Conservation (phyloP, 139 green algal species). For the Parachlorella kessleri region DNA sequence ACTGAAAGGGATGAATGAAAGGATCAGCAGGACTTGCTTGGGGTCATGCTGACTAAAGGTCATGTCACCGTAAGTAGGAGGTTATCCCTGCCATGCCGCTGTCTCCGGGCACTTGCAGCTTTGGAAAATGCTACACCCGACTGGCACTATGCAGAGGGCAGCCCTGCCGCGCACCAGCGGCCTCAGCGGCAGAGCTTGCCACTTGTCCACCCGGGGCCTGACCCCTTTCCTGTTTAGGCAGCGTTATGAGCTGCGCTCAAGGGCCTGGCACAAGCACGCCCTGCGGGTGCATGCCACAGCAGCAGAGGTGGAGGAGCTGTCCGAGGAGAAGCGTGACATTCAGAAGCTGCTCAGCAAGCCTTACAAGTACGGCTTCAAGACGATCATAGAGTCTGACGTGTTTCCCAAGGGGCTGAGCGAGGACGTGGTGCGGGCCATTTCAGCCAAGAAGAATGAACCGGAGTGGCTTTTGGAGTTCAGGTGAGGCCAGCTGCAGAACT, state of each 20-base stretch:
- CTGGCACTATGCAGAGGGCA: too few relatives aligned
- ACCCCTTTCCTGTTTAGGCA: background rate
- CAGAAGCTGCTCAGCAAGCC: conserved; percentile 73
- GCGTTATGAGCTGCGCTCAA: background rate
- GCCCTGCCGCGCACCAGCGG: too few relatives aligned
- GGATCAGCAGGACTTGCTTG: too few relatives aligned
- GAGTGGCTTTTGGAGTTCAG: conserved; percentile 99
- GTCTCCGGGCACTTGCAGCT: too few relatives aligned
- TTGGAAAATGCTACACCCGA: too few relatives aligned
- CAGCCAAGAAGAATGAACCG: conserved; percentile 97
- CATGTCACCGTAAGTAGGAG: too few relatives aligned
- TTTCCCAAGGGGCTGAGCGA: conserved; percentile 90
- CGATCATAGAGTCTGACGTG: conserved; percentile 91
- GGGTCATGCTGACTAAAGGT: too few relatives aligned
- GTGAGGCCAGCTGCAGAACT: too few relatives aligned
- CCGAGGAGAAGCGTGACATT: conserved; percentile 69
- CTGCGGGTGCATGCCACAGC: conserved; percentile 10
- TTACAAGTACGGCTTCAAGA: conserved; percentile 97
- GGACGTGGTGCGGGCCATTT: conserved; percentile 96
- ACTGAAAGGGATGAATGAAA: too few relatives aligned
- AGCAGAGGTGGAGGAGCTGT: conserved; percentile 7
- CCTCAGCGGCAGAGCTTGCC: too few relatives aligned
- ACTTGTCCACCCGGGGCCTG: too few relatives aligned
- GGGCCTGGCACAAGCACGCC: background rate
- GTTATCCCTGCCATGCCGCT: too few relatives aligned